Conservation (phyloP, 139 green algal genomes). For the Chlorella sp. region DNA sequence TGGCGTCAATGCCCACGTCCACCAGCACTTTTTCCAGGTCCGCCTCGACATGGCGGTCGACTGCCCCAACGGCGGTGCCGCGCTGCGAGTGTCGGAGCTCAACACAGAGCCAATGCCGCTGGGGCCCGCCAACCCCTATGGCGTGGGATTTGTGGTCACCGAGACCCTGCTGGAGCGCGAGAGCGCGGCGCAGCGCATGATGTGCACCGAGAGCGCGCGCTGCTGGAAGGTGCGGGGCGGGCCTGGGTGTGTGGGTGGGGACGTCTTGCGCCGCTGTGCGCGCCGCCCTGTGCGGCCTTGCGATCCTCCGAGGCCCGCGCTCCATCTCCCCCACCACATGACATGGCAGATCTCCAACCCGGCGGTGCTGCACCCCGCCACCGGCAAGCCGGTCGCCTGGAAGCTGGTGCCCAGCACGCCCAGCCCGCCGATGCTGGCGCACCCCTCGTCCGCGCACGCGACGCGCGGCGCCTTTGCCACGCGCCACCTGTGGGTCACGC, state of each 20-base stretch:
- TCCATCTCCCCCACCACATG: background rate
- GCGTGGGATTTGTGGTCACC: constrained; percentile 70
- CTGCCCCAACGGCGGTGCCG: constrained; percentile 61
- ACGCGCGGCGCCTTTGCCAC: constrained; percentile 72
- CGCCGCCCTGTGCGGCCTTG: background rate
- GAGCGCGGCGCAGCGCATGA: constrained; percentile 43
- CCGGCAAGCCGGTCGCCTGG: constrained; percentile 60
- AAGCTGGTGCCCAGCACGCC: constrained; percentile 70
- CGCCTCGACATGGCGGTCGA: constrained; percentile 82
- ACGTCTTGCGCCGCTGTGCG: background rate
- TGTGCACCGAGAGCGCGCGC: constrained; percentile 45
- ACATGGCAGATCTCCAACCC: constrained; percentile 69
- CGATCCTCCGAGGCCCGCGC: background rate
- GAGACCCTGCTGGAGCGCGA: constrained; percentile 73
- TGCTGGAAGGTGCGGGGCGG: constrained; percentile 54
- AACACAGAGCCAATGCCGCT: constrained; percentile 62
- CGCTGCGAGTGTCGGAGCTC: constrained; percentile 52
- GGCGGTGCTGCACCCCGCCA: constrained; percentile 26
- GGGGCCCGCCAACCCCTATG: constrained; percentile 73
- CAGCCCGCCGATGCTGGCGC: constrained; percentile 48
- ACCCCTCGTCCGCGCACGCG: constrained; percentile 43
- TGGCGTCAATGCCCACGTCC: constrained; percentile 71
- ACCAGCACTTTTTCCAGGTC: constrained; percentile 89
- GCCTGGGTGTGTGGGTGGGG: too few relatives aligned
- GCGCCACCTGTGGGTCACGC: constrained; percentile 80